phyloP scores from a whole-genome alignment of 2,329 filamentous ascomycete genomes.

The Xylaria sp. region DNA sequence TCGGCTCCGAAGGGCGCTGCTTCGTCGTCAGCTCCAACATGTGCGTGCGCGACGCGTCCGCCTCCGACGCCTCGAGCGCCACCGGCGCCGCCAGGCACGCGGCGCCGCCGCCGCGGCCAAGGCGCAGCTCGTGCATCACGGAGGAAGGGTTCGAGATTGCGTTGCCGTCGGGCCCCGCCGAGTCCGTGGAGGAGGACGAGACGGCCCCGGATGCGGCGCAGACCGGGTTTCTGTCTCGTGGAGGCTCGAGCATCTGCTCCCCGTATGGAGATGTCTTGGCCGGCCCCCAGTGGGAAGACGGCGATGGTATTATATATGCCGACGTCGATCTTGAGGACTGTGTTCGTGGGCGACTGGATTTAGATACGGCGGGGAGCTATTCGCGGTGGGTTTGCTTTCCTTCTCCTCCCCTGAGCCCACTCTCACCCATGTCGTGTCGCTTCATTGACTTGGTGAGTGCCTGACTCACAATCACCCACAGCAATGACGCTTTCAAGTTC shows the following conservation, averaged over 20 bases:
- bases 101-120: neutral
- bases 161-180: slow-evolving; percentile 40
- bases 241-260: slow-evolving; percentile 82
- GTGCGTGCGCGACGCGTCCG: slow-evolving; percentile 60
- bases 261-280: slow-evolving; percentile 80
- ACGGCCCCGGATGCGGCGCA: slow-evolving; percentile 1
- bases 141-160: slow-evolving; percentile 56
- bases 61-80: neutral
- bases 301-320: slow-evolving; percentile 67
- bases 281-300: slow-evolving; percentile 84
- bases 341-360: slow-evolving; percentile 76
- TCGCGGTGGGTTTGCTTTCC: slow-evolving; percentile 62
- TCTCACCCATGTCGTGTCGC: too few relatives aligned
- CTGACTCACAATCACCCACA: slow-evolving; percentile 34
- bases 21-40: slow-evolving; percentile 89
- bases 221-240: slow-evolving; percentile 64
- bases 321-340: slow-evolving; percentile 91
- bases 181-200: neutral
- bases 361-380: slow-evolving; percentile 87
- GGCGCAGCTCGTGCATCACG: slow-evolving; percentile 51
- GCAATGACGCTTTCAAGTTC: slow-evolving; percentile 67
- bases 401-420: neutral
- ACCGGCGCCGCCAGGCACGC: neutral
- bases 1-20: slow-evolving; percentile 80
- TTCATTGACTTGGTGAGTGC: too few relatives aligned